phyloP scores from a whole-genome alignment of 2,329 filamentous ascomycete species.

The Stromatinia cepivora region DNA sequence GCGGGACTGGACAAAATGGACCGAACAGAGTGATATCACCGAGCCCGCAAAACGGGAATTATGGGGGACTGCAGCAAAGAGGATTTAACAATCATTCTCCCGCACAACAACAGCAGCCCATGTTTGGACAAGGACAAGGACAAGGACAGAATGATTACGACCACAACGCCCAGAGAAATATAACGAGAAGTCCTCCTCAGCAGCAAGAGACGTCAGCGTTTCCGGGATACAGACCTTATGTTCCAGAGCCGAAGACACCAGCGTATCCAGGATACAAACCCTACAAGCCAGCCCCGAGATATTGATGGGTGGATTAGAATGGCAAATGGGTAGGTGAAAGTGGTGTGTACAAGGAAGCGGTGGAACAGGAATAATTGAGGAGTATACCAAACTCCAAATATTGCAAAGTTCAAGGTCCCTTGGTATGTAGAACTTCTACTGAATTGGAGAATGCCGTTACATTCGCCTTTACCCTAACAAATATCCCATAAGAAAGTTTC shows the following conservation, averaged over 20 bases:
- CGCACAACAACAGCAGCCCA: background rate
- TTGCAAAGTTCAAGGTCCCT: no score
- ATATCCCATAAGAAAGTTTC: no score
- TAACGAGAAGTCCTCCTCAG: slow-evolving; percentile 15
- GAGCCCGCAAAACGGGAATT: slow-evolving; percentile 26
- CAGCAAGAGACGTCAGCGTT: slow-evolving; percentile 10
- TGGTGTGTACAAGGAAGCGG: background rate
- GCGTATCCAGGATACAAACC: slow-evolving; percentile 20
- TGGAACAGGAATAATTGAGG: background rate
- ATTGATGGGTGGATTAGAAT: background rate
- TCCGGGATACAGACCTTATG: slow-evolving; percentile 19
- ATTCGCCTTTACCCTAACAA: no score
- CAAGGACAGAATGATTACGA: slow-evolving; percentile 1
- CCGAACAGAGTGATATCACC: slow-evolving; percentile 33
- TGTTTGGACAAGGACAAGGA: background rate
- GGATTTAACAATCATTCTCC: slow-evolving; percentile 1
- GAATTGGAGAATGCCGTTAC: no score
- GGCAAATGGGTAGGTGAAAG: background rate
- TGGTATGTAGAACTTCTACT: no score
- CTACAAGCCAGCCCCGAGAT: slow-evolving; percentile 5
- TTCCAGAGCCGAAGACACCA: background rate
- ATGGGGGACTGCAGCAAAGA: slow-evolving; percentile 5
- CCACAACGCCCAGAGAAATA: background rate
- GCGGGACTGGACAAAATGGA: slow-evolving; percentile 29
- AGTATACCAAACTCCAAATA: background rate